Evolutionary conservation across 805 yeast genomes (phyloP).

Genomic region (Hanseniaspora mollemarum): DNA sequence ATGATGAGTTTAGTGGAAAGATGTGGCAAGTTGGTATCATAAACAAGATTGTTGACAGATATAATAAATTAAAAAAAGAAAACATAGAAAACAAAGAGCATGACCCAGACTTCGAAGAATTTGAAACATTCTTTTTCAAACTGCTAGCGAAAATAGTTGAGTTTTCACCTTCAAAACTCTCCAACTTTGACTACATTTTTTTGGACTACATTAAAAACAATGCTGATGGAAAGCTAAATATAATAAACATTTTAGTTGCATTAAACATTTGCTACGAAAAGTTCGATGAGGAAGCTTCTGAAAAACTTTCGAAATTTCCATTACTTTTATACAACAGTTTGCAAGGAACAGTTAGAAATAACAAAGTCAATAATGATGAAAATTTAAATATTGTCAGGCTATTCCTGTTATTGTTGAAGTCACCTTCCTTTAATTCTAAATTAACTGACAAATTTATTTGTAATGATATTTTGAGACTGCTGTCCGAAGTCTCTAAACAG

Average conservation of each 20-base stretch:
- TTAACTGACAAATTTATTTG: constrained; percentile 13
- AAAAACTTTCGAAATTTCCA: constrained; percentile 2
- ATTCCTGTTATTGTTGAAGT: constrained; percentile 6
- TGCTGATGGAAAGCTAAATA: constrained; percentile 6
- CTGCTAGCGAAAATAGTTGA: background rate
- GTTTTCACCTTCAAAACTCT: background rate
- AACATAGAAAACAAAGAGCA: background rate
- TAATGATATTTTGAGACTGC: constrained; percentile 14
- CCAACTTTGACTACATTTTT: background rate
- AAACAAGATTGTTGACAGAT: constrained; percentile 5
- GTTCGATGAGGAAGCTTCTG: background rate
- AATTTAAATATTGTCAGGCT: constrained; percentile 7
- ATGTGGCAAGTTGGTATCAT: constrained; percentile 13
- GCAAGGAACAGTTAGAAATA: constrained; percentile 1
- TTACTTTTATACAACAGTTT: background rate
- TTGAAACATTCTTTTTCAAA: constrained; percentile 9
- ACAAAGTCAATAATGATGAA: constrained; percentile 5
- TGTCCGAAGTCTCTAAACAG: constrained; percentile 13
- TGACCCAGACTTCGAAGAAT: background rate
- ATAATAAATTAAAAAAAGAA: constrained; percentile 6
- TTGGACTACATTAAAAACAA: constrained; percentile 10
- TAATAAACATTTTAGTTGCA: constrained; percentile 4
- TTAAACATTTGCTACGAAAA: constrained; percentile 3
- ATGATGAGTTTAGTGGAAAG: background rate
- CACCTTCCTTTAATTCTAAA: background rate